Evolutionary conservation across 345 rosid genomes (phyloP), one percentile per base, ranked within the genome.

Genomic region (Camelina neglecta): DNA sequence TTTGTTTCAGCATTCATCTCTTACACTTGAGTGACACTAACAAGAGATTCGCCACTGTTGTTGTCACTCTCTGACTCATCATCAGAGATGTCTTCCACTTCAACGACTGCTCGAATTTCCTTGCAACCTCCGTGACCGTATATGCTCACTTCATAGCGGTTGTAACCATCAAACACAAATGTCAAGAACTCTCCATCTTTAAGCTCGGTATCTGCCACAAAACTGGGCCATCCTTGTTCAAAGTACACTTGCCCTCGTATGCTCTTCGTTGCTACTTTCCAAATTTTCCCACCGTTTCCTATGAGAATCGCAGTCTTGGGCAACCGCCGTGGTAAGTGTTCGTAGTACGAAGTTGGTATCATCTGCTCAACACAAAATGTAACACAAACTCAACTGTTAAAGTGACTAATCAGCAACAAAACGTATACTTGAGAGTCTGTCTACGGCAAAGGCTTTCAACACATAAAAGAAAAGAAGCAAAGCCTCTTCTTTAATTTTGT

Each of bases 181-280:
- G 68, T 44, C 15, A 64, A 64, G 23, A 45, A 45, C 8, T 64
- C 68, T 1, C 68, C 68, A n/a, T 45, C 54, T 60, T 60, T 60
- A 13, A 64, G 41, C 21, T 64, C 55, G 24, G 45, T 45, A 26
- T 64, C 68, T 7, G 5, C 39, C 8, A 45, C 68, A 3, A 64
- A 64, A n/a, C 10, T 45, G 7, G 7, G 23, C 68, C 68, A 64
- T 1, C 68, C 68, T 64, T 29, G 12, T 5, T 26, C n/a, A n/a
- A 64, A 64, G 10, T 64, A 64, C 56, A 64, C 39, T 64, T 64
- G 39, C 10, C 16, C 24, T 2, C 9, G 42, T 13, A 1, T 16
- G 10, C 41, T 15, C 26, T 24, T 10, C 69, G 16, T 65, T 2
- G 26, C n/a, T 6, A 65, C 56, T n/a, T 26, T 65, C 69, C 69